These are phyloP conservation scores for Podospora australis DNA, from an alignment of 495 filamentous ascomycete species.

Conservation along the genomic window DNA sequence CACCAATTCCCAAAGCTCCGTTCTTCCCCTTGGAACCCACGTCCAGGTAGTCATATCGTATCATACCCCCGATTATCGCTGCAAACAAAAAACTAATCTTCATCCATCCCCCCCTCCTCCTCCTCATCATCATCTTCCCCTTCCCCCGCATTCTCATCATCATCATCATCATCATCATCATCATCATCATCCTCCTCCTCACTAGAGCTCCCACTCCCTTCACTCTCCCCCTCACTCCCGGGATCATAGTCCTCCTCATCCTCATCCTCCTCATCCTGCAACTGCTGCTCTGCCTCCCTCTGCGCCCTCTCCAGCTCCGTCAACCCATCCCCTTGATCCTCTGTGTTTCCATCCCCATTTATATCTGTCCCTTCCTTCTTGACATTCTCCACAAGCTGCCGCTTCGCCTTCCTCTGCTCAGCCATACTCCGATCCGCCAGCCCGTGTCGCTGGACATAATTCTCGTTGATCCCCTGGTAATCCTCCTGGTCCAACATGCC, in stretches of 20 bases:
- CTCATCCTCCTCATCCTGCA: constrained; percentile 71
- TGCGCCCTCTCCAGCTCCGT: constrained; percentile 50
- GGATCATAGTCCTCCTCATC: constrained; percentile 88
- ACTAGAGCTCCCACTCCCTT: constrained; percentile 53
- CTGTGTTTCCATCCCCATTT: constrained; percentile 47
- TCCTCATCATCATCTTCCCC: constrained; percentile 21
- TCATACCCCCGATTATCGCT: no score
- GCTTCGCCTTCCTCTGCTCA: constrained; percentile 76
- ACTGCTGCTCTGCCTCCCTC: constrained; percentile 37
- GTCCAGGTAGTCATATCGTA: no score
- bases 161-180: constrained; percentile 41
- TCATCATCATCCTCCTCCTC: constrained; percentile 48
- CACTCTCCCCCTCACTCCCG: constrained; percentile 67
- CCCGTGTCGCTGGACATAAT: constrained; percentile 70
- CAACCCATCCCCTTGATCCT: constrained; percentile 55
- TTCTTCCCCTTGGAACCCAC: no score
- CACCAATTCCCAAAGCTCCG: no score
- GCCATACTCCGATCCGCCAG: constrained; percentile 92
- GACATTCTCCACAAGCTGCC: constrained; percentile 39
- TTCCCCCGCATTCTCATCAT: constrained; percentile 36
- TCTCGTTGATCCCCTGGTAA: constrained; percentile 69
- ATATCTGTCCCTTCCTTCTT: constrained; percentile 55
- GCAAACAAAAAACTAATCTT: no score
- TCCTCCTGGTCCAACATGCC: constrained; percentile 83
- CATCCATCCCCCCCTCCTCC: constrained; percentile 6